Evolutionary conservation across 345 rosid species (phyloP).

Genomic region (Turnera subulata): DNA sequence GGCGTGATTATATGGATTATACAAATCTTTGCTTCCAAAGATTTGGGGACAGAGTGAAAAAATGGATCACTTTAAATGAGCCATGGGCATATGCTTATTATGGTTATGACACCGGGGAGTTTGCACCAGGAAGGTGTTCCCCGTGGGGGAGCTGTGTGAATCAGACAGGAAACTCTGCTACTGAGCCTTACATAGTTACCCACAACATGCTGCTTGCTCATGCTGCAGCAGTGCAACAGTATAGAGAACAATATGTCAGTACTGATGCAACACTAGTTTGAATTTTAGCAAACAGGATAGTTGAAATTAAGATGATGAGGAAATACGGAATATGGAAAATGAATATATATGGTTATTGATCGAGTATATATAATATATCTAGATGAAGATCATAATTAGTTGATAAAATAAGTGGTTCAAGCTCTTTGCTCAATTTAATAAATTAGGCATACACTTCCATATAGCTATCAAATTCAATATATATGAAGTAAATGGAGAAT

Average conservation of each 20-base stretch:
- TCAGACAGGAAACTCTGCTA: constrained; percentile 25
- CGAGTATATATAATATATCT: no score
- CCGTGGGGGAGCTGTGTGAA: constrained; percentile 23
- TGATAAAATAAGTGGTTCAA: no score
- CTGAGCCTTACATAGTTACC: constrained; percentile 25
- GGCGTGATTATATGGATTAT: constrained; percentile 1
- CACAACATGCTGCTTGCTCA: constrained; percentile 29
- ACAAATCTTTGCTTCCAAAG: constrained; percentile 5
- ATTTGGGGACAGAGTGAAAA: constrained; percentile 6
- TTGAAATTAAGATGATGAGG: no score
- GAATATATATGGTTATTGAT: no score
- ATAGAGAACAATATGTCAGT: constrained; percentile 9
- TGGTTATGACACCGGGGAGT: constrained; percentile 33
- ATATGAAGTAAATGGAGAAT: no score
- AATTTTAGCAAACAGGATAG: no score
- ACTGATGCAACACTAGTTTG: no score
- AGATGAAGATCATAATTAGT: no score
- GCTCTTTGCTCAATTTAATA: no score
- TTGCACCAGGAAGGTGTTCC: constrained; percentile 38
- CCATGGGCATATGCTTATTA: background rate
- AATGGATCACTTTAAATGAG: constrained; percentile 10
- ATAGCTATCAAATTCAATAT: no score
- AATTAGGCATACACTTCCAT: no score
- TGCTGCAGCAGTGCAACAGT: constrained; percentile 20
- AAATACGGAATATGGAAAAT: no score